Base-by-base conservation (phyloP, 2,329 filamentous ascomycete species). In the Diaporthe australafricana region DNA sequence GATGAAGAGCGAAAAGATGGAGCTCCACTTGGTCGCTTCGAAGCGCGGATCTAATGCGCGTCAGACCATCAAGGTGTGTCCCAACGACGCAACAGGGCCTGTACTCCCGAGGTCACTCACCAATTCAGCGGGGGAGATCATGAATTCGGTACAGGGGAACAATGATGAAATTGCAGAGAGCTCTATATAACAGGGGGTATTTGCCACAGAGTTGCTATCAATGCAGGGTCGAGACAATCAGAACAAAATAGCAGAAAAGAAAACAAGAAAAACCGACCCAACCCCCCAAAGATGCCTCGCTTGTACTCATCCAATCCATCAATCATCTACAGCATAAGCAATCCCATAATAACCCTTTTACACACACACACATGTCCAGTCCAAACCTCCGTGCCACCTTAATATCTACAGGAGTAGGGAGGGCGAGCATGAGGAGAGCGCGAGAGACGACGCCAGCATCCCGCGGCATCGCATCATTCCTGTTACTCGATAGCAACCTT, bases 121-220 rank as follows among this genome's bases (percentile, higher is more conserved):
- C 17, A 30, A 12, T 5, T 32, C n/a, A n/a, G 50, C 27, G 50
- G 20, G 11, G 25, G 27, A 8, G 7, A 1, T 12, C 35, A 67
- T n/a, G 27, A n/a, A 7, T 8, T 32, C 11, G 30, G 22, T 11
- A 30, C 30, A 25, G 30, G 20, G 25, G n/a, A 11, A n/a, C 45
- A 2, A 22, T 45, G 17, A 55, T 55, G 38, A 30, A 20, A 52
- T 70, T 70, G 56, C 63, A 60, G 42, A 45, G 32, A 68, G 42
- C 40, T 73, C 68, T 73, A 65, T 68, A 57, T 65, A 71, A 68
- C 56, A 25, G 40, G 67, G 71, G 72, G 69, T 73, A 73, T 71
- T 71, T 73, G 42, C 52, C 42, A 63, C 57, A 65, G 22, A 69
- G n/a, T 32, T 52, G 60, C 69, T 30, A 56, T 30, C 40, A 48